phyloP scores from a whole-genome alignment of 768 basidiomycete genomes.

The Tylopilus sp. region DNA sequence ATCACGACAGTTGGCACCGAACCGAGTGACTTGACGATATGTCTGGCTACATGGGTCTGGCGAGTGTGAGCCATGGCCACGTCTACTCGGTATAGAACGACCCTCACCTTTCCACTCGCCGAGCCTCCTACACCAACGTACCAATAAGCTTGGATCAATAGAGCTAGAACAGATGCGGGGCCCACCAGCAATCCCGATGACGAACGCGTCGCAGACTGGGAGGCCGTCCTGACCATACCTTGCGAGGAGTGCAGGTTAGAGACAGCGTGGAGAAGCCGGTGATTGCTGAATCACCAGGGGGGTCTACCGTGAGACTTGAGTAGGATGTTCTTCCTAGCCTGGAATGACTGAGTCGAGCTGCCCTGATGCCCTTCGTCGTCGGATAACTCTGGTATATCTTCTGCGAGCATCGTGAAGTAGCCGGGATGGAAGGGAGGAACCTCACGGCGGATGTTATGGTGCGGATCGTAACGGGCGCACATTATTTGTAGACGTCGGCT shows the following conservation, averaged over 20 bases:
- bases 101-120: slow-evolving; percentile 77
- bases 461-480: neutral
- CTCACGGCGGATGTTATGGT: neutral
- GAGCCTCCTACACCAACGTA: slow-evolving; percentile 58
- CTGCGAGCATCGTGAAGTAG: slow-evolving; percentile 23
- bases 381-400: slow-evolving; percentile 23
- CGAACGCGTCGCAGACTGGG: slow-evolving; percentile 71
- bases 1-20: slow-evolving; percentile 88
- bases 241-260: slow-evolving; percentile 13
- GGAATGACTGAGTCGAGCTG: slow-evolving; percentile 19
- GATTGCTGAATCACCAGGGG: slow-evolving; percentile 56
- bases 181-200: slow-evolving; percentile 78
- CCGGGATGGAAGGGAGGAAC: slow-evolving; percentile 1
- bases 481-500: slow-evolving; percentile 34
- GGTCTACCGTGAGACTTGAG: slow-evolving; percentile 82
- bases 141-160: neutral
- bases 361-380: slow-evolving; percentile 18
- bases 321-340: slow-evolving; percentile 64
- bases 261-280: slow-evolving; percentile 3
- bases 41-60: slow-evolving; percentile 82
- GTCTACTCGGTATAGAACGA: neutral
- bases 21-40: slow-evolving; percentile 78
- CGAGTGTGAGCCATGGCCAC: slow-evolving; percentile 1
- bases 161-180: slow-evolving; percentile 13
- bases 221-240: slow-evolving; percentile 82